A percentile compares a stretch with the other conserved stretches of the same genome.
Conservation (phyloP, 2,329 filamentous ascomycete species). For the Coleophoma crateriformis region DNA sequence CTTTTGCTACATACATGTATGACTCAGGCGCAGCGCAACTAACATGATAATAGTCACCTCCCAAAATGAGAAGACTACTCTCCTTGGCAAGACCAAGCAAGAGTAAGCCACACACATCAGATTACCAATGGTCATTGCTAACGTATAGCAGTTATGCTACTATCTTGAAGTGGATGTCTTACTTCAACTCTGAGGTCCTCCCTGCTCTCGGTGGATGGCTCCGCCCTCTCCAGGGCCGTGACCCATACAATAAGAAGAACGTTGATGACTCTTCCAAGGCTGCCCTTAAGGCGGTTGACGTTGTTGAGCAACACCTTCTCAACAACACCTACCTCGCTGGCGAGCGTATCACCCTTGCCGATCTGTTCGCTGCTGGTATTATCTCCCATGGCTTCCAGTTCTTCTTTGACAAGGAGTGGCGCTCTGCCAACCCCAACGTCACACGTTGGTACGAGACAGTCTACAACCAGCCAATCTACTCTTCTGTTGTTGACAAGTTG, state of each 20-base stretch:
- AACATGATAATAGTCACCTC: constrained; percentile 69
- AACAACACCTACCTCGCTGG: constrained; percentile 96
- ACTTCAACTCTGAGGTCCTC: constrained; percentile 85
- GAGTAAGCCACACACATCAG: constrained; percentile 50
- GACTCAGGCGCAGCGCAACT: constrained; percentile 9
- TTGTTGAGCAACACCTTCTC: constrained; percentile 82
- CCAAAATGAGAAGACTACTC: constrained; percentile 99
- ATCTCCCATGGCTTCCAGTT: constrained; percentile 84
- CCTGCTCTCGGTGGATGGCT: constrained; percentile 72
- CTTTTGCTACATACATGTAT: constrained; percentile 7
- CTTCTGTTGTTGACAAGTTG: constrained; percentile 68
- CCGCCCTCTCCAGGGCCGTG: constrained; percentile 75
- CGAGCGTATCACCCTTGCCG: constrained; percentile 95
- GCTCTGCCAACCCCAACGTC: constrained; percentile 74
- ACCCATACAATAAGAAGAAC: constrained; percentile 96
- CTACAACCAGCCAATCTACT: constrained; percentile 88
- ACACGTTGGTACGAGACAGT: constrained; percentile 95
- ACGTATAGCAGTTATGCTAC: constrained; percentile 66
- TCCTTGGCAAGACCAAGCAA: constrained; percentile 99
- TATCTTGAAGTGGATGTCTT: constrained; percentile 98
- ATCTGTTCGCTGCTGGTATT: constrained; percentile 78
- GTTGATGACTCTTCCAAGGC: constrained; percentile 75
- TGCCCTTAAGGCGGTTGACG: constrained; percentile 60
- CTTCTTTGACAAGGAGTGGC: constrained; percentile 91
- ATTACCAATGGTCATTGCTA: constrained; percentile 5